Percentiles rank a stretch among this genome's conserved stretches.
These are phyloP conservation scores for Lentinus tigrinus DNA, from an alignment of 768 basidiomycete genomes.

Conservation along the genomic window DNA sequence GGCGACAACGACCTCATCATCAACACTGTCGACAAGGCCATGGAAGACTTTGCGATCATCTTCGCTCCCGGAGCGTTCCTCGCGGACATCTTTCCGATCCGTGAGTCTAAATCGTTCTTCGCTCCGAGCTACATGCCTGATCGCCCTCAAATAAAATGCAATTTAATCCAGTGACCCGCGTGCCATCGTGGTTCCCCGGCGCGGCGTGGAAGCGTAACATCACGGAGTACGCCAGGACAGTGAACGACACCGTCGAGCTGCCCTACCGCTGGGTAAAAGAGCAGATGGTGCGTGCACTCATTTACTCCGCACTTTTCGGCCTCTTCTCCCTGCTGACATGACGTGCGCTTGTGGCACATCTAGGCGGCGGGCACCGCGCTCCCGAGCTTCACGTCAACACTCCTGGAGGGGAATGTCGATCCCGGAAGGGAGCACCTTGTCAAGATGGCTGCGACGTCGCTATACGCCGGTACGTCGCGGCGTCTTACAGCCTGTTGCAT, in stretches of 20 bases:
- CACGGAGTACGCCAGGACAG: slow-evolving; percentile 21
- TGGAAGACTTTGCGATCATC: slow-evolving; percentile 23
- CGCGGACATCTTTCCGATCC: slow-evolving; percentile 30
- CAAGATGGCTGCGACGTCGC: slow-evolving; percentile 15
- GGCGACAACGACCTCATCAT: slow-evolving; percentile 26
- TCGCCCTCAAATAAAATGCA: background rate
- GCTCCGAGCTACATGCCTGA: background rate
- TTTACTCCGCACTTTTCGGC: background rate
- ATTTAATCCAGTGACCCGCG: slow-evolving; percentile 28
- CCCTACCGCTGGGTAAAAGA: slow-evolving; percentile 35
- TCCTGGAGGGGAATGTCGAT: slow-evolving; percentile 10
- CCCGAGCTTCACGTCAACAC: slow-evolving; percentile 19
- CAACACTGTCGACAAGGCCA: slow-evolving; percentile 24
- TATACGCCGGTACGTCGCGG: slow-evolving; percentile 17
- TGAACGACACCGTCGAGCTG: slow-evolving; percentile 16
- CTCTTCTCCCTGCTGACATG: background rate
- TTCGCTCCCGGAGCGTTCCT: slow-evolving; percentile 35
- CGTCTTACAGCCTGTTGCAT: background rate
- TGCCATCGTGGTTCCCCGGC: slow-evolving; percentile 43
- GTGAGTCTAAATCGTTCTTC: slow-evolving; percentile 22
- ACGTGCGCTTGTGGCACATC: too few relatives aligned
- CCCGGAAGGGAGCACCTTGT: slow-evolving; percentile 10
- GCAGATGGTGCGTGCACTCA: slow-evolving; percentile 28
- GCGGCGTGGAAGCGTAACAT: slow-evolving; percentile 35
- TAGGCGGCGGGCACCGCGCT: slow-evolving; percentile 20